phyloP scores from a whole-genome alignment of 1,139 yeast species.

The Geotrichum restrictum region DNA sequence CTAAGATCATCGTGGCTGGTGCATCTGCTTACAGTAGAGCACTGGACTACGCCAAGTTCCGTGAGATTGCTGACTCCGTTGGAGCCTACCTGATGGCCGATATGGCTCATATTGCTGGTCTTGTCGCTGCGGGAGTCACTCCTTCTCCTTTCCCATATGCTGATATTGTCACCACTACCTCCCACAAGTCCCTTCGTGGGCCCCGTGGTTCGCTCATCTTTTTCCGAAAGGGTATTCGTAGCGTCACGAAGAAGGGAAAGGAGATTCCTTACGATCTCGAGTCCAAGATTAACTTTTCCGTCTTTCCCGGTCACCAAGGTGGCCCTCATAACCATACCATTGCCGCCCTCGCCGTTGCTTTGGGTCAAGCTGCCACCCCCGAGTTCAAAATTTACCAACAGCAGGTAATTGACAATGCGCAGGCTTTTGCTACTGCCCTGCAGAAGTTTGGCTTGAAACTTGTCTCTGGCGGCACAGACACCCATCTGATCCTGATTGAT shows the following conservation, averaged over 20 bases:
- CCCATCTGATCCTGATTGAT: slow-evolving; percentile 83
- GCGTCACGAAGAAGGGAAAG: slow-evolving; percentile 78
- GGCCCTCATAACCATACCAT: slow-evolving; percentile 98
- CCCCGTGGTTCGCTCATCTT: slow-evolving; percentile 99
- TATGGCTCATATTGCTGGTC: slow-evolving; percentile 96
- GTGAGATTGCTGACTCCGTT: slow-evolving; percentile 82
- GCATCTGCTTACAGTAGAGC: slow-evolving; percentile 93
- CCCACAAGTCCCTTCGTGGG: slow-evolving; percentile 95
- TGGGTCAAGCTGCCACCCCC: slow-evolving; percentile 81
- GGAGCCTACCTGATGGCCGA: slow-evolving; percentile 90
- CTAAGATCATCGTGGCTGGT: slow-evolving; percentile 92
- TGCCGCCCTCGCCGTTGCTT: slow-evolving; percentile 90
- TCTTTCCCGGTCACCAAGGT: slow-evolving; percentile 98
- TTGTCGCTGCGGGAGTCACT: slow-evolving; percentile 88
- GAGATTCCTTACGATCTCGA: slow-evolving; percentile 84
- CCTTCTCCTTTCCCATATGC: slow-evolving; percentile 92
- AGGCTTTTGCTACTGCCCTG: slow-evolving; percentile 68
- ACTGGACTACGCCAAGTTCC: slow-evolving; percentile 85
- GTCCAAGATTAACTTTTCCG: slow-evolving; percentile 86
- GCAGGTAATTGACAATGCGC: slow-evolving; percentile 76
- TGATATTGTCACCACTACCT: slow-evolving; percentile 94
- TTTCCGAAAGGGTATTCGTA: slow-evolving; percentile 85
- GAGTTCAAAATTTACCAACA: slow-evolving; percentile 83
- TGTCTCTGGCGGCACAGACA: slow-evolving; percentile 91
- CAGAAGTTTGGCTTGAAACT: slow-evolving; percentile 64